These are phyloP conservation scores for Candolleomyces aberdarensis DNA, from an alignment of 768 basidiomycete genomes.

Conservation along the genomic window DNA sequence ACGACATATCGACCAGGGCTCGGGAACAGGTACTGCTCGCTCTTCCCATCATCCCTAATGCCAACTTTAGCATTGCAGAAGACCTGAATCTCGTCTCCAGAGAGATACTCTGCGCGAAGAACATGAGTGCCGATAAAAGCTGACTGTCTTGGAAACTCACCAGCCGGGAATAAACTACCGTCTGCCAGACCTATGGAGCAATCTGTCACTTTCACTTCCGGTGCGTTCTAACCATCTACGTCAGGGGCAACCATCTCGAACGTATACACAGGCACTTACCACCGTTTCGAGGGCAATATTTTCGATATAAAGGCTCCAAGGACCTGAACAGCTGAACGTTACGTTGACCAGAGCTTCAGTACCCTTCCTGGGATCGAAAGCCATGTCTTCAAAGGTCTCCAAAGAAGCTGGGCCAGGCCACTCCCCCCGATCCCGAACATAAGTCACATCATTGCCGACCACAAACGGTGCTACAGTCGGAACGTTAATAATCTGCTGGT, in stretches of 20 bases:
- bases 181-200: constrained; percentile 48
- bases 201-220: constrained; percentile 44
- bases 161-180: constrained; percentile 44
- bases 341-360: constrained; percentile 58
- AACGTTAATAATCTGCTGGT: constrained; percentile 62
- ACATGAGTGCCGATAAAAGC: not conserved
- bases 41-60: constrained; percentile 39
- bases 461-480: constrained; percentile 64
- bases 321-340: constrained; percentile 50
- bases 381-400: constrained; percentile 46
- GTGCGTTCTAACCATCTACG: constrained; percentile 35
- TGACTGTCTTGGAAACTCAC: constrained; percentile 25
- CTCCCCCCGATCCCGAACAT: constrained; percentile 40
- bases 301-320: constrained; percentile 55
- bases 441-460: constrained; percentile 50
- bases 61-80: constrained; percentile 43
- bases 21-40: constrained; percentile 32
- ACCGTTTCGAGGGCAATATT: constrained; percentile 41
- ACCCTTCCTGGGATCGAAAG: constrained; percentile 48
- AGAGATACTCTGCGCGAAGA: constrained; percentile 47
- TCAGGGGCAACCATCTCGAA: not conserved
- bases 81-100: constrained; percentile 64
- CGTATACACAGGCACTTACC: constrained; percentile 32
- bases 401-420: constrained; percentile 53
- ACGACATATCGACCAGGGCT: constrained; percentile 61